These are phyloP conservation scores for Trametopsis cervina DNA, from an alignment of 768 basidiomycete genomes.

Conservation along the genomic window DNA sequence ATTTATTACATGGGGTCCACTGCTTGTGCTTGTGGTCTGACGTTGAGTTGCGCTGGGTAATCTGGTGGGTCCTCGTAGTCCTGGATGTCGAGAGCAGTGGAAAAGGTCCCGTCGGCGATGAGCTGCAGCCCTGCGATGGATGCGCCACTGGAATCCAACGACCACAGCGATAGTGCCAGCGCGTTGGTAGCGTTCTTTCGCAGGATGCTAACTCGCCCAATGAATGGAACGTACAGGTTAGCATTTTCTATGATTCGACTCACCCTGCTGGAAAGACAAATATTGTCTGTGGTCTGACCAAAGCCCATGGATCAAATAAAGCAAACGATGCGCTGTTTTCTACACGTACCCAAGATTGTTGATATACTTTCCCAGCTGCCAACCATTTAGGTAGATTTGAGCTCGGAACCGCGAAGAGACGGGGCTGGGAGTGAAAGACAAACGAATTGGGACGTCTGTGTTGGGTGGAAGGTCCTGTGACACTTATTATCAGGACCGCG, in stretches of 20 bases:
- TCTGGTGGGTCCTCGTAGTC: slow-evolving; percentile 37
- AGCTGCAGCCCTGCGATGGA: slow-evolving; percentile 35
- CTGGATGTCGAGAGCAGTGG: slow-evolving; percentile 30
- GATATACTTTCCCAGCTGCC: slow-evolving; percentile 47
- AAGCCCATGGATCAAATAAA: neutral
- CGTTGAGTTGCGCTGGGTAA: slow-evolving; percentile 27
- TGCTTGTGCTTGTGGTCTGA: neutral
- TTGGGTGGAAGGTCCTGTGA: slow-evolving; percentile 31
- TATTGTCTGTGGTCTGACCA: slow-evolving; percentile 34
- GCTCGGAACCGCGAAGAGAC: slow-evolving; percentile 41
- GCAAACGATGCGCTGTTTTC: neutral
- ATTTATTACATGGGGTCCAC: neutral
- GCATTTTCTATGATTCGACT: slow-evolving; percentile 8
- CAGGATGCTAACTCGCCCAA: slow-evolving; percentile 28
- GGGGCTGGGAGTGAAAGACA: slow-evolving; percentile 37
- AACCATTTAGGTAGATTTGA: slow-evolving; percentile 46
- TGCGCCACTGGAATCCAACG: slow-evolving; percentile 36
- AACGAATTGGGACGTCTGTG: slow-evolving; percentile 38
- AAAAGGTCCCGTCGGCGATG: slow-evolving; percentile 39
- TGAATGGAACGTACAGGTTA: neutral
- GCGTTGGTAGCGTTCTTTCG: slow-evolving; percentile 37
- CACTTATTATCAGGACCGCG: neutral
- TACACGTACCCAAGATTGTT: slow-evolving; percentile 42
- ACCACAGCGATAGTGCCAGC: slow-evolving; percentile 42
- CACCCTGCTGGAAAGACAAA: slow-evolving; percentile 46